Base-by-base conservation (phyloP, 441 rosid species). In the Hypseocharis bilobata region DNA sequence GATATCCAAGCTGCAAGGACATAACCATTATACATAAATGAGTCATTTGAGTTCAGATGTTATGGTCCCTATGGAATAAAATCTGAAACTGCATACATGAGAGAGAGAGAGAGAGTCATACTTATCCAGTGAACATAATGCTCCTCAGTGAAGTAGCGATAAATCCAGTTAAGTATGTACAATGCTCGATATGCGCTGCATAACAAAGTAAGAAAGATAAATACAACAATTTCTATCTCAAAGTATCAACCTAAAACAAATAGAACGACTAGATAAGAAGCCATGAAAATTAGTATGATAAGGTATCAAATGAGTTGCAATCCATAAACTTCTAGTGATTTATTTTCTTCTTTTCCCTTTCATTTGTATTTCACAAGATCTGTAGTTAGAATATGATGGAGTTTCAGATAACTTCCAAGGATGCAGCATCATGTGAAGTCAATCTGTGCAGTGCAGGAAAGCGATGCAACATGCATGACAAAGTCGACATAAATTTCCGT, bases 131-230 rank as follows among this genome's bases (percentile, higher is more conserved):
- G 83, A 42, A 80, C 73, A 49, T 58, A 80, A 69, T 77, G 83
- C 11, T 22, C 66, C 71, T 82, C 85, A 0, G 82, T 80, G 60
- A 82, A 82, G 77, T 73, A 84, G 52, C 84, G 85, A 69, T 82
- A 84, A 44, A 84, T 67, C 88, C 88, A 84, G 81, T 84, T 84
- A 17, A 82, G 63, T 26, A 82, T 68, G 74, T 84, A 84, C 52
- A 84, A 64, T 19, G 78, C 76, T 47, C 86, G 73, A 75, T 84
- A 84, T 45, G 82, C 86, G 10, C 86, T 84, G 76, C 78, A 72
- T 69, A 52, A 67, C 52, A 45, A 60, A 65, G 8, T 22, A 26
- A 56, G 54, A 56, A 32, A 17, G 16, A 44, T 64, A 40, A 67
- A 14, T 25, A 3, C 57, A 55, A n/a, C 64, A 40, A 44, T 40